A percentile compares a stretch with the other conserved stretches of the same genome.
Evolutionary conservation across 2,329 filamentous ascomycete genomes (phyloP).

Genomic region (Alternaria arborescens): DNA sequence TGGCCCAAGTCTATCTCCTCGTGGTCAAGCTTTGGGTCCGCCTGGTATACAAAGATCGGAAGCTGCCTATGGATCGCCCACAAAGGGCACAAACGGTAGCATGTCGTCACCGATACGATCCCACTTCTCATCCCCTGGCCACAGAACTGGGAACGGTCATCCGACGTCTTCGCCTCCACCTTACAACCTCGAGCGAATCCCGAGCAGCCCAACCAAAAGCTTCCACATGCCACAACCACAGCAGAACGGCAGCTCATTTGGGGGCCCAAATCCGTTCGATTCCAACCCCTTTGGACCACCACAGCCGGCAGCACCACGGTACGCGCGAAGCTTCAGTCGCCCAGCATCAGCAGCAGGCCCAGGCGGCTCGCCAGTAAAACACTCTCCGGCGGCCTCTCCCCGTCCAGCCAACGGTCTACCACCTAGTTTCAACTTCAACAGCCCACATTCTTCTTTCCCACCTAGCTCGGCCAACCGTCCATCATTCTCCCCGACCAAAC

Average conservation of each 20-base stretch:
- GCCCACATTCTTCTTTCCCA: slow-evolving; percentile 60
- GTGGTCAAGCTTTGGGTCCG: slow-evolving; percentile 55
- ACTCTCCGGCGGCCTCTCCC: slow-evolving; percentile 47
- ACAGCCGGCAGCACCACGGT: slow-evolving; percentile 28
- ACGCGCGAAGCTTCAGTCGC: slow-evolving; percentile 42
- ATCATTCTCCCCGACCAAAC: slow-evolving; percentile 51
- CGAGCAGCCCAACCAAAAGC: slow-evolving; percentile 41
- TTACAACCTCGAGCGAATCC: slow-evolving; percentile 36
- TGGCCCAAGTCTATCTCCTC: slow-evolving; percentile 56
- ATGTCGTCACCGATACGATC: slow-evolving; percentile 37
- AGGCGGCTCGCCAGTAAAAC: slow-evolving; percentile 46
- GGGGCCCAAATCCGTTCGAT: slow-evolving; percentile 25
- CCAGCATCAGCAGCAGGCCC: slow-evolving; percentile 41
- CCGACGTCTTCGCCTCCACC: slow-evolving; percentile 47
- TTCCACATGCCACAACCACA: slow-evolving; percentile 32
- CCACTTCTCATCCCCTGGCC: slow-evolving; percentile 34
- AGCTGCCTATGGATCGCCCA: slow-evolving; percentile 47
- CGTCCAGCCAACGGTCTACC: slow-evolving; percentile 44
- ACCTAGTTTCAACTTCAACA: slow-evolving; percentile 46
- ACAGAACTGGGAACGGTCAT: slow-evolving; percentile 27
- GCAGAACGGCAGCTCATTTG: slow-evolving; percentile 41
- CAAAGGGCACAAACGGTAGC: slow-evolving; percentile 36
- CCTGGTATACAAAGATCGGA: slow-evolving; percentile 52
- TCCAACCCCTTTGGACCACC: slow-evolving; percentile 31
- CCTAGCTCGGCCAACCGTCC: slow-evolving; percentile 43